Base-by-base conservation (phyloP, 1,284 basidiomycete species). In the Papiliotrema flavescens region DNA sequence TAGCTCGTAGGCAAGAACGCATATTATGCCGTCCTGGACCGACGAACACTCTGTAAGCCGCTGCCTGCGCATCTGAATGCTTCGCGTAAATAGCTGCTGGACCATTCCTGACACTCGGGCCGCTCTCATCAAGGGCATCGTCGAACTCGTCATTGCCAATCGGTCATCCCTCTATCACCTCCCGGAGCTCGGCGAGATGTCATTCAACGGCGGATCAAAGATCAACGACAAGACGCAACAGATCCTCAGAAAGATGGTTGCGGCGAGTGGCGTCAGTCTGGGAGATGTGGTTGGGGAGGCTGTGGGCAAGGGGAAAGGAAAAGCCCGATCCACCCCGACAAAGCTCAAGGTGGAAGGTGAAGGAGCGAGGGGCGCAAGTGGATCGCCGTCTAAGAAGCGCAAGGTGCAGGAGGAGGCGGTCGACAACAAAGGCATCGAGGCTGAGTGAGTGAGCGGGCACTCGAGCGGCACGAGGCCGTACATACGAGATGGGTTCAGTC, bases 121-220 rank as follows among this genome's bases (percentile, higher is more conserved):
- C 55, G 35, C 45, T 35, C 43, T 60, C 26, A 42, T 54, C 1
- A 49, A 51, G 28, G 49, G 45, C 14, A 47, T 56, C 26, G 35
- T 62, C 19, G 20, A 47, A 2, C 5, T 48, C 28, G 32, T 47
- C 42, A 39, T 60, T 40, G 36, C 44, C n/a, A 13, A 50, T 28
- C 47, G 59, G 9, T 51, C 55, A 23, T 17, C 51, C 23, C 36
- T 60, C 43, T 56, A 66, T 57, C 57, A 49, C 44, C 15, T 46
- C 44, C 43, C 61, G 19, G 55, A 56, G 28, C 57, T 36, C 9
- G 35, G 35, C 11, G 11, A 9, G 17, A 11, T 36, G 11, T 36
- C 35, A 11, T 9, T 9, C 17, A 36, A 36, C 35, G 17, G 17
- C 17, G 11, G 35, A 36, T 11, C 11, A 9, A 36, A 36, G 17